Evolutionary conservation across 768 basidiomycete genomes (phyloP), one percentile per base, ranked within the genome.

Genomic region (Collybia nuda): DNA sequence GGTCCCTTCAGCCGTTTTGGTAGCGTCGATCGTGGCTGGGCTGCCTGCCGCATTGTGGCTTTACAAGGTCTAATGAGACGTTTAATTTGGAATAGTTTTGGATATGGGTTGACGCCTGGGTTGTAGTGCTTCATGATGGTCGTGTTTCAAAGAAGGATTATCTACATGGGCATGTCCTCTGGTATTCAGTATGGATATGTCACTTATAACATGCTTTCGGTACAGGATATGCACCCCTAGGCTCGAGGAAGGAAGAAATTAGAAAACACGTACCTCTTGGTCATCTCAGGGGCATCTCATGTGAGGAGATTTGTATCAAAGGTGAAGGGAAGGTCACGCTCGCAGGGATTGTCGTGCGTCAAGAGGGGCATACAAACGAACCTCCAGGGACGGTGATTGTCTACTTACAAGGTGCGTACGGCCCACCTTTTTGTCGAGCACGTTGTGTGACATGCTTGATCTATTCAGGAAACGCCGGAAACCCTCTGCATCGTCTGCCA

Each of bases 91-190:
- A 14, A 32, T 32, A 11, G 32, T 2, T 5, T 32, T 32, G 14
- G 32, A 32, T 11, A 11, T 11, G 12, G 32, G 32, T 11, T 32
- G 32, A 32, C 32, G 32, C 32, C 2, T 32, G 14, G 9, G 32
- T 11, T 11, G 15, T 52, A 79, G 76, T 78, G 72, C 52, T 24
- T 74, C 11, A 70, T 78, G 67, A 64, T 80, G 58, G 58, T 77
- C 6, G 14, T 76, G 1, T 77, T 79, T 47, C 78, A 79, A 52
- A 67, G 78, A 1, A 70, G 68, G 39, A 68, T 80, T 40, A 77
- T 80, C 28, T 79, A 80, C 60, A 76, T 80, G 70, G 70, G 73
- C 63, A 44, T 22, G 40, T 39, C 9, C 8, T 21, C 17, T 40
- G 15, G 14, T 11, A 15, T 48, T 11, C n/a, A 26, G 7, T 26